These are phyloP conservation scores for Dactylellina cionopaga DNA, from an alignment of 2,329 filamentous ascomycete species.

Conservation along the genomic window DNA sequence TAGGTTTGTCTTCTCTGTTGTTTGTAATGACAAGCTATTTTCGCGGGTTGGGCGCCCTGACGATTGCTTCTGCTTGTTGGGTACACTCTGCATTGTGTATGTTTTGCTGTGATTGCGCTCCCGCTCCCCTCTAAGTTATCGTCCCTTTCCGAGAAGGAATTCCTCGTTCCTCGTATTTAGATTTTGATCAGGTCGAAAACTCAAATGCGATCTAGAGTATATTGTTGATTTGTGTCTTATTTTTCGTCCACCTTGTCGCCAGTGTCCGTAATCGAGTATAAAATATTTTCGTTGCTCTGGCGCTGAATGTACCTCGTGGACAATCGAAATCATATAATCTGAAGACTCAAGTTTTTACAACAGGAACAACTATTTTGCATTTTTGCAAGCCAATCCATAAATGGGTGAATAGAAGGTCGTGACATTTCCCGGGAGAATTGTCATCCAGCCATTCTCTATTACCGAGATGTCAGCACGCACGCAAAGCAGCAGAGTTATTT, in stretches of 20 bases:
- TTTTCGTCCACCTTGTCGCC: no score
- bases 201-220: no score
- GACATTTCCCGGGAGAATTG: constrained; percentile 12
- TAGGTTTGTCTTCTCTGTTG: constrained; percentile 19
- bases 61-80: constrained; percentile 39
- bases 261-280: no score
- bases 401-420: background rate
- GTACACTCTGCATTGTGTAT: constrained; percentile 23
- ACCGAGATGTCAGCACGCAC: background rate
- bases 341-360: background rate
- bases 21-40: constrained; percentile 8
- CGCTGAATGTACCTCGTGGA: background rate
- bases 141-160: no score
- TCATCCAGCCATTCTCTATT: constrained; percentile 8
- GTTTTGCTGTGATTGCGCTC: constrained; percentile 61
- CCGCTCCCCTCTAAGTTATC: constrained; percentile 66
- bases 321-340: background rate
- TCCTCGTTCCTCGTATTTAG: no score
- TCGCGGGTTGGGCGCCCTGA: constrained; percentile 29
- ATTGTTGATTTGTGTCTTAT: no score
- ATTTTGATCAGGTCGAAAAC: no score
- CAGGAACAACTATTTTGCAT: constrained; percentile 11
- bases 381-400: background rate
- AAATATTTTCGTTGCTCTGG: no score
- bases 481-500: no score